Base-by-base conservation (phyloP, 2,329 filamentous ascomycete genomes). In the Didymella pinodella region DNA sequence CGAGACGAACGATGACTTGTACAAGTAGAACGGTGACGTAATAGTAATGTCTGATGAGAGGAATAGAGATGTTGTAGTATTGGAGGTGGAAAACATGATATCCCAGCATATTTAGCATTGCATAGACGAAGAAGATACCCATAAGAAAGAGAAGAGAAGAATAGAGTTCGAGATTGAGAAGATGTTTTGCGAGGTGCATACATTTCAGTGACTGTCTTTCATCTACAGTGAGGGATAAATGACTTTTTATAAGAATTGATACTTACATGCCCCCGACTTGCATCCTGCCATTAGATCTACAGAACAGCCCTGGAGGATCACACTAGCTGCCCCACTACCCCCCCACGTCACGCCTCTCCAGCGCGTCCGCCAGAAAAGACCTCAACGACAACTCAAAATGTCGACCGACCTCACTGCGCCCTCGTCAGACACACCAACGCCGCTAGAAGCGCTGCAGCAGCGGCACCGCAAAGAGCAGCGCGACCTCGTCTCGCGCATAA, bases 401-500 rank as follows among this genome's bases (percentile, higher is more conserved):
- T 49, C 53, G 28, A 32, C 48, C 36, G 52, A 55, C 34, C 10
- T 48, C 47, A 52, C 44, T 1, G 34, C 57, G 6, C 51, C 70
- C 61, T 11, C 63, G 1, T 25, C 59, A 40, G 65, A 68, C 14
- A 48, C 59, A 1, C 53, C 63, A 36, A 70, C 73, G 53, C 67
- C 66, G 22, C 86, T 95, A 78, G 93, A 97, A 60, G 88, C 91
- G 62, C 80, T 95, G 55, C 88, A 92, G 69, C 82, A 88, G 36
- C 90, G 89, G 46, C 95, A 99, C 76, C 88, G 92, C 70, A 95
- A 92, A 78, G 94, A 99, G 79, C 88, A 90, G 76, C 89, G 88
- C 68, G 94, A 98, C 61, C 84, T 99, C 26, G 91, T 96, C 76
- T 85, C 87, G 49, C 88, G 90, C 59, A 88, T 96, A 72, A 97